Conservation (phyloP, 768 basidiomycete genomes). For the Coprinellus micaceus region DNA sequence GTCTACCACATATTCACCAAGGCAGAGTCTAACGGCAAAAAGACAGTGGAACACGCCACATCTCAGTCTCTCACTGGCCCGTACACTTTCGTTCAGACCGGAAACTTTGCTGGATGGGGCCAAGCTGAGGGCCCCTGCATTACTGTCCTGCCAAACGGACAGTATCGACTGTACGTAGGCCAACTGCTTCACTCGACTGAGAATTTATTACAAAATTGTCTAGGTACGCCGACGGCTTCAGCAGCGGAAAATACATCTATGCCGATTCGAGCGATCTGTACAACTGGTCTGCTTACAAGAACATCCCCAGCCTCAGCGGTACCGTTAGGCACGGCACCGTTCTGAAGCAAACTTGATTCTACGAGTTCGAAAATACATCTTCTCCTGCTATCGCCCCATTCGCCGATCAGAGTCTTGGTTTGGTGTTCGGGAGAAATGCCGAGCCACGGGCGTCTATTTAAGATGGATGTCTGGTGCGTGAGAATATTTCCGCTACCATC, state of each 20-base stretch:
- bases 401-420: too few species aligned
- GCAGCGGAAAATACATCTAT: slow-evolving; percentile 31
- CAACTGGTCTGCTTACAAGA: slow-evolving; percentile 28
- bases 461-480: too few species aligned
- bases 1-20: slow-evolving; percentile 34
- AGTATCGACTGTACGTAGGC: slow-evolving; percentile 30
- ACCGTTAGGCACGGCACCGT: slow-evolving; percentile 31
- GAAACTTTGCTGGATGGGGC: slow-evolving; percentile 34
- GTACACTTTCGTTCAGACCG: slow-evolving; percentile 31
- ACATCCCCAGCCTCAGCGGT: slow-evolving; percentile 27
- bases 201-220: too few species aligned
- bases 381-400: too few species aligned
- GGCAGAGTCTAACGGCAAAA: slow-evolving; percentile 30
- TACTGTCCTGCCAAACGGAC: slow-evolving; percentile 28
- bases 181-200: too few species aligned
- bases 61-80: slow-evolving; percentile 31
- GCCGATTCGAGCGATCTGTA: slow-evolving; percentile 32
- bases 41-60: slow-evolving; percentile 30
- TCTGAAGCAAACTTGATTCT: slow-evolving; percentile 20
- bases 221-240: slow-evolving; percentile 32
- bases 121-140: slow-evolving; percentile 31
- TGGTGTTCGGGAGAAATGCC: too few species aligned
- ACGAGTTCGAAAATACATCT: too few species aligned
- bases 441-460: too few species aligned
- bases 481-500: too few species aligned